These are phyloP conservation scores for Arthrobotrys sinensis DNA, from an alignment of 2,329 filamentous ascomycete genomes.

Conservation along the genomic window DNA sequence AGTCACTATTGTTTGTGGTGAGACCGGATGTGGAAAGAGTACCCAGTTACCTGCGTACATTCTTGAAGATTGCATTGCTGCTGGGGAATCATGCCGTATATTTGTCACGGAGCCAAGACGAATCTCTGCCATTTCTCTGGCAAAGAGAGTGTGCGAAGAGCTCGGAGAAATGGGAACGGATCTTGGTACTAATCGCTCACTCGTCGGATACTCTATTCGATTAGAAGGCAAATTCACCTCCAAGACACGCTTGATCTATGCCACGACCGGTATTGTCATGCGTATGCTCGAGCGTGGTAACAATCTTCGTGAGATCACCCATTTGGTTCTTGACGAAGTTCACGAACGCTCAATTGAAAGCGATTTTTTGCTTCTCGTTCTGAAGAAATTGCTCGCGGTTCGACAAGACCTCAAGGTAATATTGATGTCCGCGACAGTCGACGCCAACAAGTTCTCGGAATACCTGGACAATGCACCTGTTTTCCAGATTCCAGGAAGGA, in stretches of 20 bases:
- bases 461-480: conserved; percentile 90
- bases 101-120: conserved; percentile 95
- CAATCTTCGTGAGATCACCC: conserved; percentile 89
- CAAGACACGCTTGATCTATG: conserved; percentile 88
- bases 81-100: conserved; percentile 87
- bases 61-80: conserved; percentile 86
- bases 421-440: conserved; percentile 97
- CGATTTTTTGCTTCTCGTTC: conserved; percentile 92
- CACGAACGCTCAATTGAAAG: conserved; percentile 97
- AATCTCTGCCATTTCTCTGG: conserved; percentile 95
- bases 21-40: conserved; percentile 97
- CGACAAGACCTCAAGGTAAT: conserved; percentile 90
- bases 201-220: conserved; percentile 94
- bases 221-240: conserved; percentile 88
- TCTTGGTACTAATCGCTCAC: conserved; percentile 83
- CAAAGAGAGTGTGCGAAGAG: conserved; percentile 93
- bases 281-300: conserved; percentile 94
- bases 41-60: conserved; percentile 97
- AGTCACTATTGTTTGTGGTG: conserved; percentile 93
- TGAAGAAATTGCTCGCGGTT: conserved; percentile 83
- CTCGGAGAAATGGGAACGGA: conserved; percentile 87
- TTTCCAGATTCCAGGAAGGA: conserved; percentile 90
- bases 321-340: conserved; percentile 96
- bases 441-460: conserved; percentile 89
- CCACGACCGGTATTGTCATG: conserved; percentile 93